These are phyloP conservation scores for Gossypium ekmanianum DNA, from an alignment of 345 rosid genomes.

Conservation along the genomic window DNA sequence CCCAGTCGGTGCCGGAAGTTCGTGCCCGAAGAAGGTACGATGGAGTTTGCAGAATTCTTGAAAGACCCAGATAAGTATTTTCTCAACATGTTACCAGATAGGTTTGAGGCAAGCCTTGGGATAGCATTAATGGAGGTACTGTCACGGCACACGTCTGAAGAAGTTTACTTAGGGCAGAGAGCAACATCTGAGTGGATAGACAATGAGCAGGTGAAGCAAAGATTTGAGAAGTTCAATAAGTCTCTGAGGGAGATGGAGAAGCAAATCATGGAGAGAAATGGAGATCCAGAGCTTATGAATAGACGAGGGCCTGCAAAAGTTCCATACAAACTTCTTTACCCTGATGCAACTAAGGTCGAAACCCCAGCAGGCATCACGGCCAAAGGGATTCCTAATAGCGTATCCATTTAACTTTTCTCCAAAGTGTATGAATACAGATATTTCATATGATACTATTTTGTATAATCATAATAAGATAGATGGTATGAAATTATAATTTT, in stretches of 20 bases:
- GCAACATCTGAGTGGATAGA: conserved; percentile 39
- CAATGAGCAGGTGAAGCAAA: conserved; percentile 30
- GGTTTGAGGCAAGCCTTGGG: conserved; percentile 35
- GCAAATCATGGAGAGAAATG: conserved; percentile 38
- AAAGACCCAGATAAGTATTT: conserved; percentile 46
- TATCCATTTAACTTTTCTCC: conserved; percentile 8
- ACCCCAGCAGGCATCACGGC: conserved; percentile 31
- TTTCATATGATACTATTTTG: no score
- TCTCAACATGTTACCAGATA: conserved; percentile 43
- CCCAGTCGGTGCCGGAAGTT: conserved; percentile 42
- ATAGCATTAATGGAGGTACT: conserved; percentile 43
- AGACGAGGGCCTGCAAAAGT: conserved; percentile 49
- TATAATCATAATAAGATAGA: no score
- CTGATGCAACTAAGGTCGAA: conserved; percentile 27
- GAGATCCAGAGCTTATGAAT: conserved; percentile 35
- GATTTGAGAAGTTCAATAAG: conserved; percentile 30
- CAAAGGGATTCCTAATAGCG: conserved; percentile 53
- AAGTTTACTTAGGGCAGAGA: conserved; percentile 48
- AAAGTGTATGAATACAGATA: neutral
- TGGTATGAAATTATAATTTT: rapidly evolving
- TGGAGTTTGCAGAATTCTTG: conserved; percentile 30
- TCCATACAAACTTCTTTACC: conserved; percentile 42
- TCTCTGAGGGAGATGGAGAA: conserved; percentile 36
- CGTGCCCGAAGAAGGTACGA: conserved; percentile 48
- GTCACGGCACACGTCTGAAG: conserved; percentile 48